A percentile compares a stretch with the other conserved stretches of the same genome.
These are phyloP conservation scores for Amphibolis antarctica DNA, from an alignment of 106 monocot genomes.

Conservation along the genomic window DNA sequence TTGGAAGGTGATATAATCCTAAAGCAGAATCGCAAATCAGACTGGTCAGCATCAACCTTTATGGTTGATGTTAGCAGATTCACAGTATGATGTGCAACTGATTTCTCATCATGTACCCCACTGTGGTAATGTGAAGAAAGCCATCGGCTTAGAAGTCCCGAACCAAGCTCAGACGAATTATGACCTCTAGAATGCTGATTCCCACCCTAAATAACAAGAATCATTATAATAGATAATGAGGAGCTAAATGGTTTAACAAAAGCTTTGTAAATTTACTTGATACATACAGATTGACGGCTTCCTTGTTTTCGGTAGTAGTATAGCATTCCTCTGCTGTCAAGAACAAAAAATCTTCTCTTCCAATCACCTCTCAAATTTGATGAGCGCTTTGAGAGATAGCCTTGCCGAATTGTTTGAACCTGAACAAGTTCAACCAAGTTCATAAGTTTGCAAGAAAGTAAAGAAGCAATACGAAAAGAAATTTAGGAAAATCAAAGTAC, in stretches of 20 bases:
- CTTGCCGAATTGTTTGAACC: slow-evolving; percentile 99
- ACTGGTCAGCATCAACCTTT: slow-evolving; percentile 97
- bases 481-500: too few relatives aligned
- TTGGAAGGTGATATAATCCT: slow-evolving; percentile 98
- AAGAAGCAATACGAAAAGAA: neutral
- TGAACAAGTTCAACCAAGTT: slow-evolving; percentile 2
- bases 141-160: slow-evolving; percentile 88
- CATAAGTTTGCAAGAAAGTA: neutral
- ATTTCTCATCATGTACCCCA: slow-evolving; percentile 94
- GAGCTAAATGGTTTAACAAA: neutral
- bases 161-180: slow-evolving; percentile 62
- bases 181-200: slow-evolving; percentile 44
- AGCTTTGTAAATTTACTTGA: neutral
- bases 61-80: slow-evolving; percentile 97
- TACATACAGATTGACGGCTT: slow-evolving; percentile 79
- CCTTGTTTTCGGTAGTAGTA: slow-evolving; percentile 96
- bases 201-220: slow-evolving; percentile 34
- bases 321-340: slow-evolving; percentile 98
- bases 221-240: neutral
- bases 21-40: slow-evolving; percentile 97
- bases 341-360: slow-evolving; percentile 99
- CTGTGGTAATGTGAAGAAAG: slow-evolving; percentile 96
- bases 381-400: slow-evolving; percentile 97
- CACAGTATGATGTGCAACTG: slow-evolving; percentile 93
- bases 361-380: slow-evolving; percentile 98